Evolutionary conservation across 1,284 basidiomycete species (phyloP).

Genomic region (Cutaneotrichosporon cutaneum): DNA sequence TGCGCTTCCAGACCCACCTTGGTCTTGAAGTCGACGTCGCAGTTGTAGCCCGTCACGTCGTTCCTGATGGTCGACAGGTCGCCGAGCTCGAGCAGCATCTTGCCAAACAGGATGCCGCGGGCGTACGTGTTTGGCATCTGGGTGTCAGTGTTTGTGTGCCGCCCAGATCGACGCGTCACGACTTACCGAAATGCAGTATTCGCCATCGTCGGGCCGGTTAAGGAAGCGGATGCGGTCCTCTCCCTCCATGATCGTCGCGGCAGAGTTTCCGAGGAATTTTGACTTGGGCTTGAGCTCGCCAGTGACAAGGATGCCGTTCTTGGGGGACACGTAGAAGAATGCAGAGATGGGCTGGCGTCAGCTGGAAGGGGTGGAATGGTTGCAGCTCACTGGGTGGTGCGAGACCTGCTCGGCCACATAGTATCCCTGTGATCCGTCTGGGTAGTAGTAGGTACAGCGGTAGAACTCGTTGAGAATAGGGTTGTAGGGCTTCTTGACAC

Average conservation of each 20-base stretch:
- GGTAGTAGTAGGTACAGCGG: conserved; percentile 90
- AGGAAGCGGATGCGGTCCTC: conserved; percentile 83
- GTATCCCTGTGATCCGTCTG: conserved; percentile 86
- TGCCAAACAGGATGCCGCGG: conserved; percentile 93
- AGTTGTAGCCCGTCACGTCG: conserved; percentile 68
- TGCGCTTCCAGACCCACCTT: conserved; percentile 59
- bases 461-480: conserved; percentile 97
- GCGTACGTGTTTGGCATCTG: conserved; percentile 95
- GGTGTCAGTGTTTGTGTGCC: background rate
- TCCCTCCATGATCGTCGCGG: conserved; percentile 93
- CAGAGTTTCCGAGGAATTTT: conserved; percentile 94
- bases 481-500: conserved; percentile 99
- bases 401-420: conserved; percentile 93
- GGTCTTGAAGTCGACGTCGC: conserved; percentile 96
- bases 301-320: conserved; percentile 72
- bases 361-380: background rate
- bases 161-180: background rate
- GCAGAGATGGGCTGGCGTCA: conserved; percentile 73
- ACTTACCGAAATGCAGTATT: conserved; percentile 46
- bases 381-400: conserved; percentile 49
- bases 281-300: conserved; percentile 95
- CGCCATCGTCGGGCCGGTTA: conserved; percentile 78
- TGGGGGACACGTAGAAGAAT: conserved; percentile 95
- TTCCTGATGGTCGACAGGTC: conserved; percentile 86
- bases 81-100: conserved; percentile 96